Conservation (phyloP, 257 asterid genomes). For the Nyctanthes arbortristis region DNA sequence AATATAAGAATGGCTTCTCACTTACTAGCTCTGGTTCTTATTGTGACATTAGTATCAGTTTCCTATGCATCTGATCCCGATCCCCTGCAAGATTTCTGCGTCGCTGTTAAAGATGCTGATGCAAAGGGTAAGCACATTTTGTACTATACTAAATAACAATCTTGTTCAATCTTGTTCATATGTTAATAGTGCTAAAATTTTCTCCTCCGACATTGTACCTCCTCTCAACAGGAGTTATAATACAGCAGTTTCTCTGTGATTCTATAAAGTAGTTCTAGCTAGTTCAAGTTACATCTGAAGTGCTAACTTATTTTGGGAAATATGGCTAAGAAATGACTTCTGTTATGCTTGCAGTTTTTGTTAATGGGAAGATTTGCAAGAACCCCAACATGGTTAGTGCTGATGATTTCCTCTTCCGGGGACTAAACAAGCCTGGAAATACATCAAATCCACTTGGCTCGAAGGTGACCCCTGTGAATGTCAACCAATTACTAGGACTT, state of each 20-base stretch:
- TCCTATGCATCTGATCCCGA: neutral
- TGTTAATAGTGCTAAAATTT: no score
- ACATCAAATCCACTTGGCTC: neutral
- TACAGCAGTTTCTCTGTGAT: no score
- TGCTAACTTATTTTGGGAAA: no score
- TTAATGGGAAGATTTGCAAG: conserved; percentile 14
- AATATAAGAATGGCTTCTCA: neutral
- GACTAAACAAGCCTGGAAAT: conserved; percentile 14
- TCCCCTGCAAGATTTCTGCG: neutral
- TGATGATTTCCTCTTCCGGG: conserved; percentile 4
- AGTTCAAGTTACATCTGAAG: no score
- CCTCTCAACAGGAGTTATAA: no score
- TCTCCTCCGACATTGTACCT: no score
- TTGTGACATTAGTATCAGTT: neutral
- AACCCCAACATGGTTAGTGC: conserved; percentile 4
- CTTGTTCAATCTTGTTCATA: no score
- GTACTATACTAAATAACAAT: neutral
- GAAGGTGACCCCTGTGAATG: neutral
- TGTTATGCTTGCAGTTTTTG: neutral
- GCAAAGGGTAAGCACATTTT: neutral
- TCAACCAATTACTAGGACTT: neutral
- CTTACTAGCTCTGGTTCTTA: neutral
- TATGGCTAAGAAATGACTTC: neutral
- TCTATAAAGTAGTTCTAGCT: no score
- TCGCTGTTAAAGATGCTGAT: neutral